Evolutionary conservation across 192 early-diverging fungal genomes (phyloP), one percentile per base, ranked within the genome.

Genomic region (Podila epicladia): DNA sequence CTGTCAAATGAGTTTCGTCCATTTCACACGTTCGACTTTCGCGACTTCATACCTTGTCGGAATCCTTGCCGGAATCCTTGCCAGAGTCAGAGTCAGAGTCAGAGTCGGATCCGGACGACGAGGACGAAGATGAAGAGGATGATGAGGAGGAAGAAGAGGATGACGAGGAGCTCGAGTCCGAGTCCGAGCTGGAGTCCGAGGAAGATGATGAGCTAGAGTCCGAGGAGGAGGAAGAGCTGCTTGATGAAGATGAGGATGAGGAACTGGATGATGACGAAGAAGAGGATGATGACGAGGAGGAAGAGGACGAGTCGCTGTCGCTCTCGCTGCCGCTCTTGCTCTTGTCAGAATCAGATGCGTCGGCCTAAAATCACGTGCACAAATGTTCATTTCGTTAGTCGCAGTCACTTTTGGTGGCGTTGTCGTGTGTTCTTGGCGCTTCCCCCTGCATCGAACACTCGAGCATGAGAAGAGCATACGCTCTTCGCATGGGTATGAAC

Each of bases 141-240:
- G 53, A 58, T 3, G 51, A 57, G 3, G 67, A 69, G 15, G 67
- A 69, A 3, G 66, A 68, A 13, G 62, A 28, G 7, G 72, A 73
- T 0, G 72, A 73, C 0, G 72, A 74, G n/a, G 41, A 35, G 38
- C 62, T 64, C 13, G 49, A 65, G 22, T 64, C 57, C 26, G 73
- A 67, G 29, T 29, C 29, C 29, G 65, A 62, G 13, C 70, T 69
- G 2, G 75, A 78, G 24, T 78, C 75, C 28, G 60, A 63, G 69
- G 70, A 68, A 9, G 70, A 71, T n/a, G n/a, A n/a, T n/a, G 65
- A 62, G 12, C 70, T 68, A 3, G 75, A 77, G 24, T 77, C 75
- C 28, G 60, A 63, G 69, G 70, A 68, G 17, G 70, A 71, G 50
- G 62, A 31, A 17, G 53, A 38, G 35, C 37, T 64, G 35, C 62